Conservation (phyloP, 1,139 yeast species). For the Geotrichum fermentans region DNA sequence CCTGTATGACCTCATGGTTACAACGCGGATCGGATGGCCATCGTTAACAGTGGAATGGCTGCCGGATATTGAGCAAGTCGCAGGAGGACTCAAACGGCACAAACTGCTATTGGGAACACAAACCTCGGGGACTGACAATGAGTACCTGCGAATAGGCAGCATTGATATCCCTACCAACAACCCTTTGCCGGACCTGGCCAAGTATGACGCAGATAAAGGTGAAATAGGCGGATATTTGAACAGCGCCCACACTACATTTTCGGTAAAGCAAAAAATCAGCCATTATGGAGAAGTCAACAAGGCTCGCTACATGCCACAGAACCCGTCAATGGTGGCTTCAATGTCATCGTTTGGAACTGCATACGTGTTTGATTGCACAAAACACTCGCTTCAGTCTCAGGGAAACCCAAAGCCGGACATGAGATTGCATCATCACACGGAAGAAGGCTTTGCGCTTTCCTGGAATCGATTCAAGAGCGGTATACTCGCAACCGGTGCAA, state of each 20-base stretch:
- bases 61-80: conserved; percentile 35
- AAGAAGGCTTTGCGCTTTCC: conserved; percentile 67
- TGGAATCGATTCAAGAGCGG: conserved; percentile 46
- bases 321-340: conserved; percentile 62
- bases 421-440: conserved; percentile 52
- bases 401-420: conserved; percentile 30
- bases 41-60: conserved; percentile 41
- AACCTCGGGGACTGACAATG: conserved; percentile 70
- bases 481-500: conserved; percentile 59
- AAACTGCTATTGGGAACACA: conserved; percentile 69
- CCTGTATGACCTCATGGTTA: conserved; percentile 69
- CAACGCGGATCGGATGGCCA: conserved; percentile 61
- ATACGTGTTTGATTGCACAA: conserved; percentile 57
- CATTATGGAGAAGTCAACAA: conserved; percentile 67
- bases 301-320: conserved; percentile 76
- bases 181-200: conserved; percentile 14
- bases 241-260: conserved; percentile 37
- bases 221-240: conserved; percentile 27
- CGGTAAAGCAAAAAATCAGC: conserved; percentile 45
- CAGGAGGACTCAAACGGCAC: conserved; percentile 24
- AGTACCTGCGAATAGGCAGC: conserved; percentile 67
- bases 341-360: conserved; percentile 71
- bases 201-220: conserved; percentile 19
- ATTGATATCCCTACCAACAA: conserved; percentile 35
- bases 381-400: conserved; percentile 39